Evolutionary conservation across 208 protist genomes (phyloP).

Genomic region (Leishmania aethiopica): DNA sequence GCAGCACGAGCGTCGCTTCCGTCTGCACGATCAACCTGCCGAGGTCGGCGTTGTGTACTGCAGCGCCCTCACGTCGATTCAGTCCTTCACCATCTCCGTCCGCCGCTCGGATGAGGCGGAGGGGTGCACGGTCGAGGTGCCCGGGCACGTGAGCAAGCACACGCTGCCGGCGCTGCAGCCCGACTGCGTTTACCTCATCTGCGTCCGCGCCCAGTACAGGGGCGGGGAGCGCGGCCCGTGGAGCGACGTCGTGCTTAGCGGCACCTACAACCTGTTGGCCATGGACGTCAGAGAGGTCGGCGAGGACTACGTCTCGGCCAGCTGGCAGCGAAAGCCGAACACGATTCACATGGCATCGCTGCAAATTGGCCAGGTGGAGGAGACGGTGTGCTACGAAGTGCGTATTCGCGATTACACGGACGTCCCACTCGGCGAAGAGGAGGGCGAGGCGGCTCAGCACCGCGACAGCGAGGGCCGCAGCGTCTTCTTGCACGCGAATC

Average conservation of each 20-base stretch:
- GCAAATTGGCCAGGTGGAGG: conserved; percentile 66
- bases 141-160: conserved; percentile 47
- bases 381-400: conserved; percentile 83
- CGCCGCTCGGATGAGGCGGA: conserved; percentile 50
- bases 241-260: conserved; percentile 54
- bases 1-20: conserved; percentile 36
- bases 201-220: conserved; percentile 78
- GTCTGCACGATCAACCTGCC: conserved; percentile 59
- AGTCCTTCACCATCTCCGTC: conserved; percentile 54
- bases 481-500: conserved; percentile 53
- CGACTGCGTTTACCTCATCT: conserved; percentile 72
- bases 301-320: conserved; percentile 81
- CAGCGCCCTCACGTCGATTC: conserved; percentile 46
- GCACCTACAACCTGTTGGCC: conserved; percentile 77
- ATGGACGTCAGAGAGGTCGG: conserved; percentile 67
- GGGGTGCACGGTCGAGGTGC: conserved; percentile 59
- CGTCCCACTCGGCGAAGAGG: conserved; percentile 58
- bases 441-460: conserved; percentile 14
- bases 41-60: conserved; percentile 50
- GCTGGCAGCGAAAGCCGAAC: conserved; percentile 78
- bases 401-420: conserved; percentile 74
- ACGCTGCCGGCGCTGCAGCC: conserved; percentile 60
- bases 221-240: conserved; percentile 71
- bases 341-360: conserved; percentile 56
- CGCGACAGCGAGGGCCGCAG: conserved; percentile 26